Conservation (phyloP, 352 stramenopile genomes). For the Globisporangium emineosum region DNA sequence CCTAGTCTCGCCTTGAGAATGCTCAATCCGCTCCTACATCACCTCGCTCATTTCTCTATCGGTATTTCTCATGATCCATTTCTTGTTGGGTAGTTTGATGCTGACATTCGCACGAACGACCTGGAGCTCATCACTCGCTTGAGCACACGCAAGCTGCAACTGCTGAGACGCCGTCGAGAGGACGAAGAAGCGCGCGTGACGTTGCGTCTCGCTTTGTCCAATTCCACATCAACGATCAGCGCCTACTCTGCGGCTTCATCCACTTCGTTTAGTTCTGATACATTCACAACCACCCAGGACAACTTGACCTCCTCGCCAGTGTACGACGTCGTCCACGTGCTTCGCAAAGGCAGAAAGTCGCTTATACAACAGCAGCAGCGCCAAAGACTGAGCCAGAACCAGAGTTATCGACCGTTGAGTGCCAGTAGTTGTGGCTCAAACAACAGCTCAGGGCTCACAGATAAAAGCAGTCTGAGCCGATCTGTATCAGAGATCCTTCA, state of each 20-base stretch:
- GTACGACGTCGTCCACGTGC: conserved; percentile 12
- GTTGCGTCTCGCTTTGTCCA: background rate
- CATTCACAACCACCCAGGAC: background rate
- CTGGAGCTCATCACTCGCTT: conserved; percentile 12
- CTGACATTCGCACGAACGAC: conserved; percentile 17
- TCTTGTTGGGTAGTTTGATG: conserved; percentile 5
- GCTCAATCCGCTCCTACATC: too few relatives aligned
- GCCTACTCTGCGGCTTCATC: background rate
- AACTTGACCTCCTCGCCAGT: background rate
- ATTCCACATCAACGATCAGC: background rate
- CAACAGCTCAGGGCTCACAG: background rate
- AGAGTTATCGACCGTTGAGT: conserved; percentile 5
- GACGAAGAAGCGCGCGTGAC: conserved; percentile 7
- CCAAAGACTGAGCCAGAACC: conserved; percentile 8
- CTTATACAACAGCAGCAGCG: conserved; percentile 8
- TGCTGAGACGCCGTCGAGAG: conserved; percentile 14
- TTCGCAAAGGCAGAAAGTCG: conserved; percentile 21
- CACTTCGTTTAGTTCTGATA: background rate
- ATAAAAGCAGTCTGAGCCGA: conserved; percentile 1
- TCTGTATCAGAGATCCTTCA: conserved; percentile 16
- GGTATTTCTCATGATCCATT: too few relatives aligned
- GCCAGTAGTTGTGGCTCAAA: background rate
- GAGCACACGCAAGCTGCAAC: conserved; percentile 19
- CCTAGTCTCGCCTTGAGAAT: background rate
- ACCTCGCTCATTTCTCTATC: too few relatives aligned